Percentiles rank a stretch among this genome's conserved stretches.
Conservation (phyloP, 1,284 basidiomycete species). For the Phylloporus sp. region DNA sequence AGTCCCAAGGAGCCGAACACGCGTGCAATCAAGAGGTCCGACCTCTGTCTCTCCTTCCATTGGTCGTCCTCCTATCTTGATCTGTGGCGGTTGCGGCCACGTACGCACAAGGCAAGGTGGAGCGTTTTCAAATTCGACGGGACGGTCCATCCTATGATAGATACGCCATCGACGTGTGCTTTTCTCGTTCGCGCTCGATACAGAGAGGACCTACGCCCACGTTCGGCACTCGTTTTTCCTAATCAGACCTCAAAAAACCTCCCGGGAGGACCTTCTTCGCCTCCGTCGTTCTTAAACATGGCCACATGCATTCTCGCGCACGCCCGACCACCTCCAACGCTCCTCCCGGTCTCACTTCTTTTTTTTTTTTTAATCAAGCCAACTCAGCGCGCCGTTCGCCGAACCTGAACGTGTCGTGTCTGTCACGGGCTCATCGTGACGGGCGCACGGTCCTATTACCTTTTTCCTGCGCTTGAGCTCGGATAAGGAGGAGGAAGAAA, state of each 20-base stretch:
- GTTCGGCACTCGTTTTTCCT: not conserved
- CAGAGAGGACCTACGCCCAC: not conserved
- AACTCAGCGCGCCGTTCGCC: not conserved
- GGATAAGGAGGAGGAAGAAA: constrained; percentile 2
- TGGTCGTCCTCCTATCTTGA: not conserved
- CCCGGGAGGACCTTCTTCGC: too few species aligned
- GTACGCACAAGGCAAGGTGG: constrained; percentile 25
- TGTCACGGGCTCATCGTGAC: too few species aligned
- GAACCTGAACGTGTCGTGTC: constrained; percentile 25
- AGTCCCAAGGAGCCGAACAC: constrained; percentile 19
- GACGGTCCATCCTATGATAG: not conserved
- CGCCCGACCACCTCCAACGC: not conserved
- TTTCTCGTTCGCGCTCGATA: not conserved
- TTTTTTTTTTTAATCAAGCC: not conserved
- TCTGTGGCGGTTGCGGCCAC: not conserved
- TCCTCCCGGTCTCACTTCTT: not conserved
- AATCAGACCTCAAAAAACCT: not conserved
- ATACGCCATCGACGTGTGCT: not conserved
- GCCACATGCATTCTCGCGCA: not conserved
- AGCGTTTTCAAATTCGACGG: constrained; percentile 29
- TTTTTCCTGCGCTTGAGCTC: constrained; percentile 1
- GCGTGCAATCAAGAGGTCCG: constrained; percentile 6
- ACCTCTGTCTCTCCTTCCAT: not conserved
- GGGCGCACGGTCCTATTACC: not conserved
- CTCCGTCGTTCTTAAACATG: not conserved